phyloP scores from a whole-genome alignment of 371 early-diverging fungal genomes.

The Mucor plumbeus region DNA sequence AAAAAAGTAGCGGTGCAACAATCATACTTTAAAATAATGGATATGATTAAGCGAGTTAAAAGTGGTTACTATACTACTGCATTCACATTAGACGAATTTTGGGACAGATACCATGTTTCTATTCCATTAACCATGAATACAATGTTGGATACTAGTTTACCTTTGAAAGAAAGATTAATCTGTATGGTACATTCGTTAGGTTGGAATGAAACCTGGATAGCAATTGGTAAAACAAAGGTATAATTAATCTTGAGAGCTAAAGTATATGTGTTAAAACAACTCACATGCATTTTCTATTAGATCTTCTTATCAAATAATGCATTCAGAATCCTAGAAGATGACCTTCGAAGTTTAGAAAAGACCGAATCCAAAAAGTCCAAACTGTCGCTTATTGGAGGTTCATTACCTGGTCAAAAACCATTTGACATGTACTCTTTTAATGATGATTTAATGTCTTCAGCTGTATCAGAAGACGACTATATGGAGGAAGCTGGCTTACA shows the following conservation, averaged over 20 bases:
- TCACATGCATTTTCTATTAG: conserved; percentile 19
- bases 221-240: conserved; percentile 64
- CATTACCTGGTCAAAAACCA: conserved; percentile 21
- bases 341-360: conserved; percentile 53
- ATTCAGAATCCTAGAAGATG: conserved; percentile 75
- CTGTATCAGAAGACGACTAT: conserved; percentile 41
- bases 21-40: conserved; percentile 48
- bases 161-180: conserved; percentile 54
- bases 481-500: conserved; percentile 30
- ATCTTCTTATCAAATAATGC: conserved; percentile 75
- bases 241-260: neutral
- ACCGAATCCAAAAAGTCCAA: conserved; percentile 54
- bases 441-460: conserved; percentile 43
- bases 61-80: conserved; percentile 57
- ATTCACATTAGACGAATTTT: conserved; percentile 62
- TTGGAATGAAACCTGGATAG: conserved; percentile 70
- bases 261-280: neutral
- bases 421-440: conserved; percentile 43
- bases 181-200: conserved; percentile 57
- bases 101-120: conserved; percentile 70
- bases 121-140: conserved; percentile 51
- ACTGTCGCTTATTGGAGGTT: conserved; percentile 21
- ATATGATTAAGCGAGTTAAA: conserved; percentile 55
- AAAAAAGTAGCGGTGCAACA: conserved; percentile 63
- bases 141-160: conserved; percentile 44